Conservation (phyloP, 345 rosid genomes). For the Erodium maritimum region DNA sequence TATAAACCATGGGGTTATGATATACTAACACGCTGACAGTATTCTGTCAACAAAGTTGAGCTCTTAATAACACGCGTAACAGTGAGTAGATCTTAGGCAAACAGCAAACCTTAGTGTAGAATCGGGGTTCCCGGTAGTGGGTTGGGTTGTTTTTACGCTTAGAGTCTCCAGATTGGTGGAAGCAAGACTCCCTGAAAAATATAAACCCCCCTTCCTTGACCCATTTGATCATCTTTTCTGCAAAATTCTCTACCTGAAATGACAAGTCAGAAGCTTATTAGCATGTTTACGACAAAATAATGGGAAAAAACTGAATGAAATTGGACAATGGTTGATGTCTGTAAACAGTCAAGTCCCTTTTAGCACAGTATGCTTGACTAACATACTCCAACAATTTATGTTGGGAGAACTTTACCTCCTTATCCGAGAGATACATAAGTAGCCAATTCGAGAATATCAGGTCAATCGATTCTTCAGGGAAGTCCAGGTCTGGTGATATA, state of each 20-base stretch:
- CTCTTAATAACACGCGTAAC: too few species aligned
- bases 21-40: too few species aligned
- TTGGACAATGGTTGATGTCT: too few species aligned
- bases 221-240: slow-evolving; percentile 72
- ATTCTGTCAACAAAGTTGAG: too few species aligned
- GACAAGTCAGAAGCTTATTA: not conserved
- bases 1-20: too few species aligned
- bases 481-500: slow-evolving; percentile 53
- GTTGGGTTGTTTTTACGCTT: slow-evolving; percentile 77
- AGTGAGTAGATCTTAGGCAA: not conserved
- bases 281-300: not conserved
- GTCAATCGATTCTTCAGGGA: slow-evolving; percentile 61
- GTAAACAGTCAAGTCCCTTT: too few species aligned
- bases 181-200: slow-evolving; percentile 94
- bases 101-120: slow-evolving; percentile 65
- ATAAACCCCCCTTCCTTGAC: slow-evolving; percentile 79
- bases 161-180: slow-evolving; percentile 88
- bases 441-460: slow-evolving; percentile 91
- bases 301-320: too few species aligned
- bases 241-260: slow-evolving; percentile 63
- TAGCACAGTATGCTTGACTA: too few species aligned
- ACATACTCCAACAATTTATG: too few species aligned
- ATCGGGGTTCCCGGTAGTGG: slow-evolving; percentile 94
- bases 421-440: slow-evolving; percentile 90
- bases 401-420: slow-evolving; percentile 41